Conservation (phyloP, 164 flowering plant genomes). For the Tetrastigma voinierianum region DNA sequence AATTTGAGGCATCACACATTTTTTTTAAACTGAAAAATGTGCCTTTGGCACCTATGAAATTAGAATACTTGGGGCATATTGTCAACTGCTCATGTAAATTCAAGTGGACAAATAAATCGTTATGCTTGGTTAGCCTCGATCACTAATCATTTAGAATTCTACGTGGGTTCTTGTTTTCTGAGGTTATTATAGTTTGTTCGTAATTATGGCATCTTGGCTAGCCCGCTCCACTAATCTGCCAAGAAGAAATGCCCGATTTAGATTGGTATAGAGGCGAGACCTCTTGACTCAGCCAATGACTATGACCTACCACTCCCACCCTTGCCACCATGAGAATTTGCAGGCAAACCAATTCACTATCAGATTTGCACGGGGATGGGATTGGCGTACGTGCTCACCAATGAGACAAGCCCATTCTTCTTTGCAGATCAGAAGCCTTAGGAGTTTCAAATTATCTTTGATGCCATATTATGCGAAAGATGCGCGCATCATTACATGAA, state of each 20-base stretch:
- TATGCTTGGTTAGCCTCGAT: neutral
- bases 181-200: conserved; percentile 3
- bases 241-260: too few relatives aligned
- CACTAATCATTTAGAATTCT: conserved; percentile 1
- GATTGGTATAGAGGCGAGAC: too few relatives aligned
- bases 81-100: neutral
- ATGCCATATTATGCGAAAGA: too few relatives aligned
- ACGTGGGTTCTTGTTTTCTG: neutral
- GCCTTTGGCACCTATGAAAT: neutral
- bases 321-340: neutral
- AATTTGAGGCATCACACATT: too few relatives aligned
- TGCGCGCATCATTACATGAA: too few relatives aligned
- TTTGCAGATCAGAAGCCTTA: too few relatives aligned
- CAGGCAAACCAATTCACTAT: neutral
- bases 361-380: neutral
- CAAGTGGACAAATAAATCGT: neutral
- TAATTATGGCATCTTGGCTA: neutral
- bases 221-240: too few relatives aligned
- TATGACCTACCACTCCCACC: conserved; percentile 3
- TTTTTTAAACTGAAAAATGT: neutral
- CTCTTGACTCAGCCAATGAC: too few relatives aligned
- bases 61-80: neutral
- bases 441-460: too few relatives aligned
- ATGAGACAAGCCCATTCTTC: too few relatives aligned
- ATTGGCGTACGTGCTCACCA: neutral